phyloP scores from a whole-genome alignment of 495 filamentous ascomycete species.

The Trichocladium uniseriatum region DNA sequence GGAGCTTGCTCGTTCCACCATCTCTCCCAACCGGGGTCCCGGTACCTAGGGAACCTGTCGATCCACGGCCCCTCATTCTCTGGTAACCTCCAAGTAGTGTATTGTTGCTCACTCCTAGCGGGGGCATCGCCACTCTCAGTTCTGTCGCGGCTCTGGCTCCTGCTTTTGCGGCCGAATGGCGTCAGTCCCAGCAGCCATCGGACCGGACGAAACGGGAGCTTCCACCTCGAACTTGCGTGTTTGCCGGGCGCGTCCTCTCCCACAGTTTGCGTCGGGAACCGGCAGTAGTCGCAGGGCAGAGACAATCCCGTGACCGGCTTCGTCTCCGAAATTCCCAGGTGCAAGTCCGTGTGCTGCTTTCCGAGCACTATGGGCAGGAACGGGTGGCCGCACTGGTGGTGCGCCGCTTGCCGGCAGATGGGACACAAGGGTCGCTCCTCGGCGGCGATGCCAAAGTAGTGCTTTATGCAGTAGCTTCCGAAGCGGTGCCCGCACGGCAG shows the following conservation, averaged over 20 bases:
- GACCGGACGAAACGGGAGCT: conserved; percentile 1
- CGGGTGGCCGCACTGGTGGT: conserved; percentile 35
- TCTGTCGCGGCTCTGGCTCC: no score
- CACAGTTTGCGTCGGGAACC: neutral
- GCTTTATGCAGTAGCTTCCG: conserved; percentile 39
- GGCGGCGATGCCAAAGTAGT: conserved; percentile 33
- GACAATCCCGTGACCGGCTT: neutral
- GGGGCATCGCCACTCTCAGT: no score
- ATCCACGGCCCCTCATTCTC: conserved; percentile 16
- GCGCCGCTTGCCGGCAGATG: conserved; percentile 30
- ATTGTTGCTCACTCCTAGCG: neutral
- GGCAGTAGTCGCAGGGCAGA: conserved; percentile 9
- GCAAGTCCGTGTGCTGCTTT: neutral
- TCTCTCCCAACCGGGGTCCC: conserved; percentile 22
- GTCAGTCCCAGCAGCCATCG: neutral
- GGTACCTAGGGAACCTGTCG: conserved; percentile 10
- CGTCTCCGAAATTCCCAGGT: neutral
- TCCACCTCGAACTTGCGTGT: neutral
- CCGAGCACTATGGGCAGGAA: conserved; percentile 20
- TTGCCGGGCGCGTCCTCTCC: neutral
- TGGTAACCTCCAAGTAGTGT: neutral
- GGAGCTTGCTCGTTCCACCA: conserved; percentile 23
- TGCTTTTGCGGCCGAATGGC: neutral
- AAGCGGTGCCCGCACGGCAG: conserved; percentile 39
- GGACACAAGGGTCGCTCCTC: conserved; percentile 29